Percentiles rank a stretch among this genome's conserved stretches.
Evolutionary conservation across 116 monocot genomes (phyloP).

Genomic region (Iris pallida): DNA sequence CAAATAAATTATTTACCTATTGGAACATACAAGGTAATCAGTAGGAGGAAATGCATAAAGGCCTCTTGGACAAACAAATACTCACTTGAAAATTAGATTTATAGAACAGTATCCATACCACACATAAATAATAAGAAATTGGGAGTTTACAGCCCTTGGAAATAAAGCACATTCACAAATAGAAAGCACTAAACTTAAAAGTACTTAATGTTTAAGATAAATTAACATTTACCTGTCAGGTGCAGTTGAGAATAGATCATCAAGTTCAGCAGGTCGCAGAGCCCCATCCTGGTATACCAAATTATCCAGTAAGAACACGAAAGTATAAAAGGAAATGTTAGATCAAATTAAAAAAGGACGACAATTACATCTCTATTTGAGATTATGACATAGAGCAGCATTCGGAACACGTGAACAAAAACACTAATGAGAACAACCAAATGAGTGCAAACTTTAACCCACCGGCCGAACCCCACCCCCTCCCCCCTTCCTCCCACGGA

Average conservation of each 20-base stretch:
- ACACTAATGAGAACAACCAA: too few relatives aligned
- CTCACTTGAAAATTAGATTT: too few relatives aligned
- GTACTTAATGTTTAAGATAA: not conserved
- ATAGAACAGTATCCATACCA: not conserved
- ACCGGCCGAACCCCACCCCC: too few relatives aligned
- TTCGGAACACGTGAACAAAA: not conserved
- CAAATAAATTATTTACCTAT: too few relatives aligned
- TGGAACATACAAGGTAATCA: too few relatives aligned
- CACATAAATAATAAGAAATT: not conserved
- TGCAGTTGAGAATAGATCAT: conserved; percentile 96
- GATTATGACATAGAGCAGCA: not conserved
- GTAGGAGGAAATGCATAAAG: too few relatives aligned
- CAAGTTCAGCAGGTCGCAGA: conserved; percentile 71
- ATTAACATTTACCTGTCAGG: conserved; percentile 68
- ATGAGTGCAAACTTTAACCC: too few relatives aligned
- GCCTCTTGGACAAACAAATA: too few relatives aligned
- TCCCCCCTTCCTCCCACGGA: too few relatives aligned
- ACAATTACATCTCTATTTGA: too few relatives aligned
- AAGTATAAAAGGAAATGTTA: not conserved
- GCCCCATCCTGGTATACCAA: conserved; percentile 64
- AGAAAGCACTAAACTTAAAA: conserved; percentile 1
- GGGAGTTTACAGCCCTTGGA: not conserved
- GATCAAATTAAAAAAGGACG: not conserved
- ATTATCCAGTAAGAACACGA: not conserved
- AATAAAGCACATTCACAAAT: not conserved